Evolutionary conservation across 2,329 filamentous ascomycete genomes (phyloP).

Genomic region (Fusarium sp.): DNA sequence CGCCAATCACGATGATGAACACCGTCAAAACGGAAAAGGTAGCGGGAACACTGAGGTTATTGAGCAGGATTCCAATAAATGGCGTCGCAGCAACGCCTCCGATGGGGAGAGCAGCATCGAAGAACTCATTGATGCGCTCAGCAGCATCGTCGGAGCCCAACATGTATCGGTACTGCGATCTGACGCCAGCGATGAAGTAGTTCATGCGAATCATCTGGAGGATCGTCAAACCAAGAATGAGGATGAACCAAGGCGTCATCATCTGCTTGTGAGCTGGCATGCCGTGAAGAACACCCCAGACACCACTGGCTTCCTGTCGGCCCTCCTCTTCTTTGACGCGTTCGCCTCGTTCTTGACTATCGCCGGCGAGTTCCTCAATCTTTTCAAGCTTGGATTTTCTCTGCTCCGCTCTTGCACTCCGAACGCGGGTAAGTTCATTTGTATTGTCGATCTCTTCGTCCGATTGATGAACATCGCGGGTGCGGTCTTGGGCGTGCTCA

Average conservation of each 20-base stretch:
- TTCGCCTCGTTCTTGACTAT: conserved; percentile 61
- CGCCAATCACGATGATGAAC: conserved; percentile 64
- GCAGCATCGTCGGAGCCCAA: conserved; percentile 59
- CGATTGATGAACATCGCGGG: conserved; percentile 59
- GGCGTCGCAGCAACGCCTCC: conserved; percentile 76
- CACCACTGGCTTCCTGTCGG: conserved; percentile 67
- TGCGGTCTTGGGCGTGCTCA: conserved; percentile 48
- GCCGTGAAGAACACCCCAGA: conserved; percentile 79
- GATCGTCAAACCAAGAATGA: conserved; percentile 73
- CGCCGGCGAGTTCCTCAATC: conserved; percentile 71
- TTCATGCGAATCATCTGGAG: conserved; percentile 74
- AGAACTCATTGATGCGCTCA: conserved; percentile 53
- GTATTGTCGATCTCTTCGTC: conserved; percentile 63
- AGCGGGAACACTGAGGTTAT: conserved; percentile 69
- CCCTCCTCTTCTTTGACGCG: conserved; percentile 65
- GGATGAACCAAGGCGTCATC: conserved; percentile 72
- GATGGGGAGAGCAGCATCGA: conserved; percentile 65
- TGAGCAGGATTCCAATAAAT: conserved; percentile 75
- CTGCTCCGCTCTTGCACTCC: conserved; percentile 55
- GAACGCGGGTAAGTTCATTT: conserved; percentile 54
- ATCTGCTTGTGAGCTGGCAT: conserved; percentile 71
- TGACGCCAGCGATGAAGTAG: conserved; percentile 73
- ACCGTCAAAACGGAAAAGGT: conserved; percentile 67
- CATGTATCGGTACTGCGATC: conserved; percentile 75
- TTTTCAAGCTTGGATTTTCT: conserved; percentile 67